These are phyloP conservation scores for Tolypocladium inflatum DNA, from an alignment of 2,329 filamentous ascomycete genomes.

Conservation along the genomic window DNA sequence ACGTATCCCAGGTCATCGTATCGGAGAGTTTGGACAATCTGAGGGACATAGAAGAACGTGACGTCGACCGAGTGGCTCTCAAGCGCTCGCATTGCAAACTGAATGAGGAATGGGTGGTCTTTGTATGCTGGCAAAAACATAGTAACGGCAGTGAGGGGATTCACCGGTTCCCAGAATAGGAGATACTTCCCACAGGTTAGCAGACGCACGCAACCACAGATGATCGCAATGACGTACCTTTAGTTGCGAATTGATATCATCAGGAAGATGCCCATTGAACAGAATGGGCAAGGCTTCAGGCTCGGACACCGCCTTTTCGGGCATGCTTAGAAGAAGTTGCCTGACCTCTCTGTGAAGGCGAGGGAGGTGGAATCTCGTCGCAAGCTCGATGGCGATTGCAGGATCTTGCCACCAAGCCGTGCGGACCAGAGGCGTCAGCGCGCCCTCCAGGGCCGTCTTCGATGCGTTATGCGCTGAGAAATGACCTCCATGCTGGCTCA, in stretches of 20 bases:
- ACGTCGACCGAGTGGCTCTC: constrained; percentile 94
- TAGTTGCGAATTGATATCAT: constrained; percentile 69
- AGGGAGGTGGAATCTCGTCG: constrained; percentile 66
- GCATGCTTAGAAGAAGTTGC: constrained; percentile 69
- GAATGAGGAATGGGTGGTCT: constrained; percentile 85
- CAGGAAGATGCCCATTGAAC: constrained; percentile 65
- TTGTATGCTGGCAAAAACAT: constrained; percentile 87
- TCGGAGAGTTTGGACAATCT: constrained; percentile 90
- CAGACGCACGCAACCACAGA: background rate
- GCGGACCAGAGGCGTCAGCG: constrained; percentile 55
- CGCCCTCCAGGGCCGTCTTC: constrained; percentile 30
- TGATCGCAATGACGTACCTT: constrained; percentile 45
- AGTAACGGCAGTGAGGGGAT: constrained; percentile 85
- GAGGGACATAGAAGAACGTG: constrained; percentile 97
- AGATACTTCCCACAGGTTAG: constrained; percentile 52
- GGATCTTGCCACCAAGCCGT: constrained; percentile 84
- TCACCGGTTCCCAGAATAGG: constrained; percentile 85
- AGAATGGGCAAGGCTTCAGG: constrained; percentile 77
- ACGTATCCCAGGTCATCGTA: constrained; percentile 93
- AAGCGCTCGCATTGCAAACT: constrained; percentile 92
- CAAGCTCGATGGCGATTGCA: constrained; percentile 77
- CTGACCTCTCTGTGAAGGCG: constrained; percentile 68
- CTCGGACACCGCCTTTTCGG: constrained; percentile 71
- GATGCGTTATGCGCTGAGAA: constrained; percentile 28
- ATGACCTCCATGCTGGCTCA: constrained; percentile 44